Evolutionary conservation across 2,329 filamentous ascomycete species (phyloP).

Genomic region (Penicillium griseofulvum): DNA sequence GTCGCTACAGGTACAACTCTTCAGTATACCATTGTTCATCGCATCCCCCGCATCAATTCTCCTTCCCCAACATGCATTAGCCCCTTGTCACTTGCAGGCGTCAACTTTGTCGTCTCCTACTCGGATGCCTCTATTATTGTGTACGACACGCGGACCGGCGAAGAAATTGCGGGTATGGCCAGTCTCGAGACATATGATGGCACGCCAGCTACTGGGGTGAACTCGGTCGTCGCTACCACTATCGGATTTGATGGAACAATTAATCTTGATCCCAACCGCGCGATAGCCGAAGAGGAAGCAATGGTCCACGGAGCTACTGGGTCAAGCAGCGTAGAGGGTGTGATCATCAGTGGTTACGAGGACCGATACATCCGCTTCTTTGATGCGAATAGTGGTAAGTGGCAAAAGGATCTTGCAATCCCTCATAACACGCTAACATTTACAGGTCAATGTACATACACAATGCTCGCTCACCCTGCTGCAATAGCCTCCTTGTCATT

Average conservation of each 20-base stretch:
- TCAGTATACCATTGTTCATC: constrained; percentile 82
- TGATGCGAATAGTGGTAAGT: constrained; percentile 96
- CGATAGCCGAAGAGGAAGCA: constrained; percentile 71
- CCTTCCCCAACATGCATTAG: constrained; percentile 86
- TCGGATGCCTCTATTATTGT: constrained; percentile 85
- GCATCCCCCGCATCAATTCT: constrained; percentile 68
- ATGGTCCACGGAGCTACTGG: constrained; percentile 78
- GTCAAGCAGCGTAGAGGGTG: constrained; percentile 79
- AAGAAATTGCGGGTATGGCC: constrained; percentile 89
- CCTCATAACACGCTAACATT: constrained; percentile 18
- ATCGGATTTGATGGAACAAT: constrained; percentile 68
- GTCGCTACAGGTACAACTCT: constrained; percentile 83
- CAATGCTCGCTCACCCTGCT: constrained; percentile 93
- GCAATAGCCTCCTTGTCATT: constrained; percentile 89
- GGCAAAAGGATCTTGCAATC: not conserved
- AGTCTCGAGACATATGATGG: constrained; percentile 92
- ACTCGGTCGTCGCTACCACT: constrained; percentile 84
- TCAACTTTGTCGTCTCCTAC: constrained; percentile 90
- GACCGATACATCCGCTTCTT: constrained; percentile 96
- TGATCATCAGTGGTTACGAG: constrained; percentile 94
- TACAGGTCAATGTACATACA: constrained; percentile 96
- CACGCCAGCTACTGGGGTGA: constrained; percentile 78
- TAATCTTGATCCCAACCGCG: constrained; percentile 61
- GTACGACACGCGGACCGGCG: constrained; percentile 87
- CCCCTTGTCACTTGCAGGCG: constrained; percentile 76